These are phyloP conservation scores for Xylaria acuta DNA, from an alignment of 495 filamentous ascomycete genomes.

Conservation along the genomic window DNA sequence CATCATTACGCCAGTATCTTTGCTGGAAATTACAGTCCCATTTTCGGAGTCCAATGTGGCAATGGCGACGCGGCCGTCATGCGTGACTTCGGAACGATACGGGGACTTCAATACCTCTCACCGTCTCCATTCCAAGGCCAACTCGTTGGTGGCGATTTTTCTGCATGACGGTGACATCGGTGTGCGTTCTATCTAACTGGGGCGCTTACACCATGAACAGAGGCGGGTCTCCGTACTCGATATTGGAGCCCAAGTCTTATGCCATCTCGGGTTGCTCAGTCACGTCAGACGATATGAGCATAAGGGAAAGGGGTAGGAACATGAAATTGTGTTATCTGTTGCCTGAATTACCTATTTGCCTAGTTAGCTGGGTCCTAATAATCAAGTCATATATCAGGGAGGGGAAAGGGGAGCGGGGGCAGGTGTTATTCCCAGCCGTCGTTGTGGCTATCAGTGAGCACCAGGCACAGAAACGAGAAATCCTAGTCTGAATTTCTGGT, in stretches of 20 bases:
- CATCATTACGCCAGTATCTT: neutral
- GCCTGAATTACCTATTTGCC: no score
- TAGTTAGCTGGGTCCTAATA: neutral
- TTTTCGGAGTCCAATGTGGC: neutral
- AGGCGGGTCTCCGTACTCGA: neutral
- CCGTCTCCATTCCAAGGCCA: no score
- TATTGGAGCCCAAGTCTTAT: neutral
- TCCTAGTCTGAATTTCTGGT: neutral
- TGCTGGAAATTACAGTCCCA: neutral
- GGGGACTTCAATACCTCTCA: neutral
- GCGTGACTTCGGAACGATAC: neutral
- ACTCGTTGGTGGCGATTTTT: neutral
- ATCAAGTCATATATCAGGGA: neutral
- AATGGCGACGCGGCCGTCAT: neutral
- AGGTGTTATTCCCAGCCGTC: neutral
- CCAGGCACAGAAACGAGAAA: neutral
- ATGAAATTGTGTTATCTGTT: no score
- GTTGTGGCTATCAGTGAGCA: neutral
- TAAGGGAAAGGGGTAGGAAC: neutral
- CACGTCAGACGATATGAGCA: neutral
- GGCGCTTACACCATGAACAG: neutral
- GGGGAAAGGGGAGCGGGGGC: neutral
- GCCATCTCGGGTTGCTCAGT: no score
- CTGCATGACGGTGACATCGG: constrained; percentile 8
- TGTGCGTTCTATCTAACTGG: neutral